A percentile compares a stretch with the other conserved stretches of the same genome.
Conservation (phyloP, 495 filamentous ascomycete species). For the Cercophora newfieldiana region DNA sequence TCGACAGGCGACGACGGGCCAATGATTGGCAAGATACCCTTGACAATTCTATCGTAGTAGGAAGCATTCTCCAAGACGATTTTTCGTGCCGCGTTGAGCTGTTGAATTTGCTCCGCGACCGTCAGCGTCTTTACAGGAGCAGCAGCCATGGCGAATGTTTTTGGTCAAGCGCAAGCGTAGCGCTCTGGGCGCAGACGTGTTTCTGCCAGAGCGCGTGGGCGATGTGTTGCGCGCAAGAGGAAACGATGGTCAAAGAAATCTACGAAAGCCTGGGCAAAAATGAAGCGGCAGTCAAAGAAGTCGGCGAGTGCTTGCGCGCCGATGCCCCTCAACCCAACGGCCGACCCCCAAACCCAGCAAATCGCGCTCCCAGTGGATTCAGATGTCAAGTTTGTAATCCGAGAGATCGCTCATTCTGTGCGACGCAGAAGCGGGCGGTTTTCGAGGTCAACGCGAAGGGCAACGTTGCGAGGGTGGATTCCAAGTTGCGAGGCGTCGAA, state of each 20-base stretch:
- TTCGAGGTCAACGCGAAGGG: background rate
- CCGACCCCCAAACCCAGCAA: background rate
- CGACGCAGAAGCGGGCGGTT: background rate
- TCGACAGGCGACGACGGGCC: conserved; percentile 70
- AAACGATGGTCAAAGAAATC: conserved; percentile 15
- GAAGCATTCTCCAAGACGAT: conserved; percentile 79
- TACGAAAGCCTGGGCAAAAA: conserved; percentile 2
- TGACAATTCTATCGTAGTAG: conserved; percentile 87
- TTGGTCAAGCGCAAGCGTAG: conserved; percentile 11
- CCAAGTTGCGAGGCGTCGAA: background rate
- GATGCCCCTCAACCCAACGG: background rate
- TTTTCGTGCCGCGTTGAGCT: conserved; percentile 83
- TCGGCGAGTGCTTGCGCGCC: background rate
- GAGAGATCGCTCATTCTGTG: conserved; percentile 29
- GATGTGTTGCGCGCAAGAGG: background rate
- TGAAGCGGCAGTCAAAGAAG: conserved; percentile 20
- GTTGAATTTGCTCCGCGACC: conserved; percentile 71
- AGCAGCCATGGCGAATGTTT: conserved; percentile 39
- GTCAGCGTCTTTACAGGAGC: conserved; percentile 47
- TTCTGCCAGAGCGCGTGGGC: background rate
- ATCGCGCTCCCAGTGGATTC: background rate
- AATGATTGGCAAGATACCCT: conserved; percentile 86
- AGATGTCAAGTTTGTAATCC: background rate
- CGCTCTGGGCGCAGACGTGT: background rate
- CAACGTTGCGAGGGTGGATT: background rate